Base-by-base conservation (phyloP, 1,284 basidiomycete species). In the Pyrrhoderma noxium region DNA sequence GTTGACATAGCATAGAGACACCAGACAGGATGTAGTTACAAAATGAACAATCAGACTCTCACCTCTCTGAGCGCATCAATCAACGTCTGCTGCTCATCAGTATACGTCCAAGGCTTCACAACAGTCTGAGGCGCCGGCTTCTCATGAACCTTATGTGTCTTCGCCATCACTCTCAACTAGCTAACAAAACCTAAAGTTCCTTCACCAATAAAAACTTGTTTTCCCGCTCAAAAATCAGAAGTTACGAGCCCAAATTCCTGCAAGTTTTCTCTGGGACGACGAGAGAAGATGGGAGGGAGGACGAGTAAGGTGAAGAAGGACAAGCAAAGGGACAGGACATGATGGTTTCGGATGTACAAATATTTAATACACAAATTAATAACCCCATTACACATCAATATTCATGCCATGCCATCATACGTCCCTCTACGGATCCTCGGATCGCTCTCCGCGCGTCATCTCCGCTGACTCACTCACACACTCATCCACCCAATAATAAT, bases 51-150 rank as follows among this genome's bases (percentile, higher is more conserved):
- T 13, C 39, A 45, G 36, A 40, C 42, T 42, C 39, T 16, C 57
- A 85, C 88, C 73, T 85, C 71, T 52, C 73, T 71, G 35, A 91
- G 69, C 22, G 73, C 74, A 44, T 76, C 69, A 49, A 89, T 78
- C 66, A 81, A 72, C 2, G 66, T 64, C 18, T 70, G 62, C 64
- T 91, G 86, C 52, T 77, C 78, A 4, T 79, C 75, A 22, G 78
- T 72, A 64, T 90, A 89, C 4, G 70, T 66, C 34, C 76, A 62
- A 18, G 83, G 87, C 36, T 67, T 74, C 18, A 86, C 63, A 13
- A 69, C 63, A 0, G 70, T 72, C 7, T 70, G 73, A 1, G 62
- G 57, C 2, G 69, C 68, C 1, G 80, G 80, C 2, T 56, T 56
- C 3, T 70, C 71, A 58, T 77, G 67, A 18, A 80, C 65, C 22